These are phyloP conservation scores for Citrus maxima DNA, from an alignment of 345 rosid genomes.

Conservation along the genomic window DNA sequence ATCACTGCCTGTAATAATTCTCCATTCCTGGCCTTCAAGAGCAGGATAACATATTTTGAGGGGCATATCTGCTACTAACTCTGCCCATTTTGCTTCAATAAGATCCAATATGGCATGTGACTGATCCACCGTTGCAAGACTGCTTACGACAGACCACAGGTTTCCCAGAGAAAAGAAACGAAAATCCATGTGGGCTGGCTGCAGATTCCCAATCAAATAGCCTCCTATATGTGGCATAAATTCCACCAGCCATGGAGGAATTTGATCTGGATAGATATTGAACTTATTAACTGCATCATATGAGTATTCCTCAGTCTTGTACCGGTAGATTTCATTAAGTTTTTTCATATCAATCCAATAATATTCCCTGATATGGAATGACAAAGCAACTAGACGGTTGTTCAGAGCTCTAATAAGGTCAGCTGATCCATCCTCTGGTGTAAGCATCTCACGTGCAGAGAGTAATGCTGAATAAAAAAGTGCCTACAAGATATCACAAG, in stretches of 20 bases:
- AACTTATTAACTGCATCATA: constrained; percentile 90
- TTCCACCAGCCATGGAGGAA: constrained; percentile 82
- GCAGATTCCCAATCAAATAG: constrained; percentile 81
- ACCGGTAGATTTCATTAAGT: constrained; percentile 77
- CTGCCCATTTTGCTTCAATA: constrained; percentile 79
- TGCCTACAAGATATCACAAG: constrained; percentile 40
- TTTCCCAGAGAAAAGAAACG: constrained; percentile 91
- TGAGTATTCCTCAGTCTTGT: constrained; percentile 85
- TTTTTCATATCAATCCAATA: constrained; percentile 83
- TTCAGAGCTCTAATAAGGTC: constrained; percentile 78
- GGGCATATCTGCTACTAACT: constrained; percentile 84
- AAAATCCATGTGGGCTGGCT: constrained; percentile 97
- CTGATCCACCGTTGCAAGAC: constrained; percentile 68
- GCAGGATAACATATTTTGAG: constrained; percentile 82
- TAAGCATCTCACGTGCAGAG: constrained; percentile 84
- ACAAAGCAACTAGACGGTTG: constrained; percentile 77
- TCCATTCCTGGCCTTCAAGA: constrained; percentile 86
- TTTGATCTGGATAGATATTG: constrained; percentile 92
- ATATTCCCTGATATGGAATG: constrained; percentile 88
- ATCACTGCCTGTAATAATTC: constrained; percentile 82
- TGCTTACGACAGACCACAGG: constrained; percentile 72
- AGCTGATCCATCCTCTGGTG: constrained; percentile 76
- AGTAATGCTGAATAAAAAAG: constrained; percentile 83
- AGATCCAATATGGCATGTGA: constrained; percentile 92
- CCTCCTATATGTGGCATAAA: constrained; percentile 84